Evolutionary conservation across 2,329 filamentous ascomycete species (phyloP), one percentile per base, ranked within the genome.

Genomic region (Botryotinia convoluta): DNA sequence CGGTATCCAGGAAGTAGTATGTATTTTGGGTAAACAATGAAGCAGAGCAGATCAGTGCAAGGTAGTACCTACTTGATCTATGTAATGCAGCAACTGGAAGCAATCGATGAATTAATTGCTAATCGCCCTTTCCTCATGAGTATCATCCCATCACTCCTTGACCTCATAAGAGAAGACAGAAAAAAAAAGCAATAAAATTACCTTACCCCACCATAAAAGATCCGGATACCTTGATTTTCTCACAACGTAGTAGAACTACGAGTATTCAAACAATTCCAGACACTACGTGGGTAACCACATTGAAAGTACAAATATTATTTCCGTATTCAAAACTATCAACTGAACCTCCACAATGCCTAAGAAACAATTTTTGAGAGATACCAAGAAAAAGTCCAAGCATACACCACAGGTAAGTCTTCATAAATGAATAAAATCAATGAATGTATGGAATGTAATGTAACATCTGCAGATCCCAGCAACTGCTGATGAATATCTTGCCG

Each of bases 401-500:
- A 74, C 77, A 60, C 74, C 73, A 26, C 74, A 76, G 73, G 80
- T 81, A 75, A 42, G 74, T n/a, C 65, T 54, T 60, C 65, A 57
- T 42, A 59, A 32, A 48, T 48, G n/a, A 18, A 35, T 35, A 26
- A 48, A 45, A 29, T 59, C 32, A 37, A 37, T 63, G 35, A 64
- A 29, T 37, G 51, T 37, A 14, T 51, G 32, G 45, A 54, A 54
- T 54, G 48, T 20, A 35, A 42, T 65, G 60, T 67, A 67, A 72
- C 51, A 48, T 20, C 18, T 29, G 29, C 29, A 90, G 83, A 84
- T 83, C 29, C 87, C 90, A 8, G 85, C 88, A 73, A 88, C 88
- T 1, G 88, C 89, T 69, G 90, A 92, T 83, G 91, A 93, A 76
- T 93, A 88, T 77, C 85, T 92, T 70, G 89, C 89, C 74, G 85